Evolutionary conservation across 169 alveolate genomes (phyloP).

Genomic region (Amoebophrya sp.): DNA sequence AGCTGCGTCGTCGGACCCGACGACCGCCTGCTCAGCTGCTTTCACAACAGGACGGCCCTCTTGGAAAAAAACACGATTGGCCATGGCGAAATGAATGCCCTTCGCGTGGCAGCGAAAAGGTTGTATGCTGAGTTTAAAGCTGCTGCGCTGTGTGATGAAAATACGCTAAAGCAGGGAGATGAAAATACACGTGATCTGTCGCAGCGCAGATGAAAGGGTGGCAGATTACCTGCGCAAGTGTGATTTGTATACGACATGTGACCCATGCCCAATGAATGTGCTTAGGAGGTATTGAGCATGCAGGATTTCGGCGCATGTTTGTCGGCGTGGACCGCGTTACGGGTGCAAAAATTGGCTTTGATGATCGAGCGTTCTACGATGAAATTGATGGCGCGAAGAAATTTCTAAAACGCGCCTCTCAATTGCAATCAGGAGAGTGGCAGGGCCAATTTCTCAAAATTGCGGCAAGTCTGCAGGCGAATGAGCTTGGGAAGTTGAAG

Average conservation of each 20-base stretch:
- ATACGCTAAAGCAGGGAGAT: too few species aligned
- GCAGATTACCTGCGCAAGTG: too few species aligned
- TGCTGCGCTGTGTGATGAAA: too few species aligned
- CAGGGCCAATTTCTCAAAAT: too few species aligned
- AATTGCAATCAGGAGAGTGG: too few species aligned
- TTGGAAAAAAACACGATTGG: slow-evolving; percentile 5
- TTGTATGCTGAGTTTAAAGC: too few species aligned
- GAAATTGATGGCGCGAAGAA: neutral
- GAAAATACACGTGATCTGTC: too few species aligned
- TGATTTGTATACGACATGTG: slow-evolving; percentile 29
- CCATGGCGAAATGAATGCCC: slow-evolving; percentile 30
- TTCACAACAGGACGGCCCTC: slow-evolving; percentile 32
- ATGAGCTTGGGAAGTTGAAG: too few species aligned
- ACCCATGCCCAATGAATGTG: slow-evolving; percentile 39
- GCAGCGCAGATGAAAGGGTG: too few species aligned
- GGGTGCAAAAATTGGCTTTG: slow-evolving; percentile 28
- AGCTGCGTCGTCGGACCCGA: neutral
- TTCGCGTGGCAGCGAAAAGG: slow-evolving; percentile 29
- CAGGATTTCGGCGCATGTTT: neutral
- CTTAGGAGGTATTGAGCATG: slow-evolving; percentile 30
- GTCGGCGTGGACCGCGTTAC: slow-evolving; percentile 32
- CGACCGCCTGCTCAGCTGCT: neutral
- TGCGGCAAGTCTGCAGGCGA: too few species aligned
- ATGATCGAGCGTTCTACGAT: slow-evolving; percentile 27
- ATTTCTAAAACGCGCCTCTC: too few species aligned